Base-by-base conservation (phyloP, 2,329 filamentous ascomycete genomes). In the Clonostachys solani region DNA sequence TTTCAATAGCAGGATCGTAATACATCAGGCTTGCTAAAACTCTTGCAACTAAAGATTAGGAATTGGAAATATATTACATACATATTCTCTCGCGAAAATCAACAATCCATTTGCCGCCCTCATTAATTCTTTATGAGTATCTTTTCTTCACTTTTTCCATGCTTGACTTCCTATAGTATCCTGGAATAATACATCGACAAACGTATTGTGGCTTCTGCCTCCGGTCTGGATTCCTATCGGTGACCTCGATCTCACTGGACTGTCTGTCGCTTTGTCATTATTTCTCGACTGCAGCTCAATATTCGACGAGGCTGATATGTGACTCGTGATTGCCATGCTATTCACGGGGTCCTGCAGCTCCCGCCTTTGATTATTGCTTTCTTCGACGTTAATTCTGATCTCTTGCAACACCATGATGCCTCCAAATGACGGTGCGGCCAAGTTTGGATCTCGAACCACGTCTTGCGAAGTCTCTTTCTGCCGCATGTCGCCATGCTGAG, bases 341-440 rank as follows among this genome's bases (percentile, higher is more conserved):
- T 10, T 12, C 17, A 18, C 12, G 12, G 36, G 15, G 3, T n/a
- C 17, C 12, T 4, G 12, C 36, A n/a, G 23, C 36, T 38, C 6
- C 17, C 15, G 15, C 17, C 36, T 18, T 18, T 38, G 36, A n/a
- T 38, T 8, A 12, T 7, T n/a, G 36, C 36, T 38, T 47, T 65
- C 55, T 47, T 65, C 56, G 6, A 65, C 61, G 37, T 81, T 73
- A n/a, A 84, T 74, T 8, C 74, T 76, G 47, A 84, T 76, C 54
- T 85, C 79, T 51, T 81, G 78, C 19, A 77, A 80, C 7, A 84
- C 75, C 68, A 83, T 76, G 57, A 84, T 85, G 18, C 81, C 79
- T 7, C 80, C 78, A 44, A 73, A 69, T 52, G 42, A 59, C 51
- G 13, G 19, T 45, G 43, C 46, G 54, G 47, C 19, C 52, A 48